phyloP scores from a whole-genome alignment of 345 rosid genomes.

The Cardamine chenopodiifolia region DNA sequence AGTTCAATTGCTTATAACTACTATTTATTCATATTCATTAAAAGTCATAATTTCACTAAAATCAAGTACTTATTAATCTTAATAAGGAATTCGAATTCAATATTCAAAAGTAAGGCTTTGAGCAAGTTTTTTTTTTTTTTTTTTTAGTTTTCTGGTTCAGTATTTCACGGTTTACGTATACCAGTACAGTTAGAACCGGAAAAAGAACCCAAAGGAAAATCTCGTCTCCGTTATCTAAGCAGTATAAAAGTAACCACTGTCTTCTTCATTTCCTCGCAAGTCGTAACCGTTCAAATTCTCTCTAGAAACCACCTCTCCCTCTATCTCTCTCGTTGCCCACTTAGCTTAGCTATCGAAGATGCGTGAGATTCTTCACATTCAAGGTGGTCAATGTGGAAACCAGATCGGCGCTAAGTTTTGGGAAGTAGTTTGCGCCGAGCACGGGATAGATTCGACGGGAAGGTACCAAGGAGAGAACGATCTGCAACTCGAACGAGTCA shows the following conservation, averaged over 20 bases:
- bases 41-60: not conserved
- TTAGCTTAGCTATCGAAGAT: conserved; percentile 40
- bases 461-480: conserved; percentile 62
- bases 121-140: not conserved
- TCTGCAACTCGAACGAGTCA: conserved; percentile 73
- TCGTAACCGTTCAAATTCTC: conserved; percentile 8
- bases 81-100: not conserved
- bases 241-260: conserved; percentile 37
- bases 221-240: conserved; percentile 40
- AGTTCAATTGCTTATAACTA: not conserved
- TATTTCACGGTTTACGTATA: conserved; percentile 8
- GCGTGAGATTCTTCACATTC: conserved; percentile 81
- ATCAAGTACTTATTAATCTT: not conserved
- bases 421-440: conserved; percentile 55
- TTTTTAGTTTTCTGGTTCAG: conserved; percentile 12
- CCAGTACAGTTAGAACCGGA: conserved; percentile 29
- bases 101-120: not conserved
- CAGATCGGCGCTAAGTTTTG: conserved; percentile 68
- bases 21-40: not conserved
- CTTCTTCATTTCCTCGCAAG: conserved; percentile 25
- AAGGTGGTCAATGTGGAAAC: conserved; percentile 82
- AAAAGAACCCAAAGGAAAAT: not conserved
- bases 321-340: not conserved
- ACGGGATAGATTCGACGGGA: conserved; percentile 72
- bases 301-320: not conserved